phyloP scores from a whole-genome alignment of 1,139 yeast genomes.

The Blastobotrys aristatus region DNA sequence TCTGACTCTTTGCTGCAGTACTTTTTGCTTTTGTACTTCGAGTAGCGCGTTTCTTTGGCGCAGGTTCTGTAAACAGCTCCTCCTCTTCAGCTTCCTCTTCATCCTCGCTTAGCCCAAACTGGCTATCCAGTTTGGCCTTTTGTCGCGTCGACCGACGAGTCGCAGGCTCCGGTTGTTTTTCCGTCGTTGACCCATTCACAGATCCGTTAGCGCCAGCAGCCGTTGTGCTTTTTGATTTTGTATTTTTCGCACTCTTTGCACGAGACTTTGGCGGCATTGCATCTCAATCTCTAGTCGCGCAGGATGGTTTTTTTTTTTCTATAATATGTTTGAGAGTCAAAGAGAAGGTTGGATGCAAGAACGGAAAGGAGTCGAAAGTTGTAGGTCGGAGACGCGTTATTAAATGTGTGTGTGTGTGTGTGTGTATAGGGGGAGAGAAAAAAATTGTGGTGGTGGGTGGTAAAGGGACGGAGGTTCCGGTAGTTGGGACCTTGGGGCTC shows the following conservation, averaged over 20 bases:
- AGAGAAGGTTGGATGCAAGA: too few relatives aligned
- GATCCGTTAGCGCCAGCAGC: neutral
- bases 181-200: neutral
- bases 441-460: neutral
- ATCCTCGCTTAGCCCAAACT: conserved; percentile 7
- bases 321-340: neutral
- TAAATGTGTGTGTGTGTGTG: neutral
- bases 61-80: neutral
- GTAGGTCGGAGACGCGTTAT: neutral
- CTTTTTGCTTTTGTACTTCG: neutral
- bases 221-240: neutral
- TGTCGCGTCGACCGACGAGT: neutral
- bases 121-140: neutral
- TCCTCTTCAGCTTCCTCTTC: neutral
- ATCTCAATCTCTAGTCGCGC: conserved; percentile 5
- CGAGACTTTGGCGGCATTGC: conserved; percentile 17
- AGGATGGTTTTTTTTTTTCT: neutral
- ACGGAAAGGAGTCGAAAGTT: too few relatives aligned
- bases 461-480: neutral
- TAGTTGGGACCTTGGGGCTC: neutral
- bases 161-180: neutral
- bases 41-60: neutral
- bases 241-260: conserved; percentile 6
- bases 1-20: neutral
- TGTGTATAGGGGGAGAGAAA: neutral